Evolutionary conservation across 108 stramenopile species (phyloP), one percentile per base, ranked within the genome.

Genomic region (Discostella stelligeroides): DNA sequence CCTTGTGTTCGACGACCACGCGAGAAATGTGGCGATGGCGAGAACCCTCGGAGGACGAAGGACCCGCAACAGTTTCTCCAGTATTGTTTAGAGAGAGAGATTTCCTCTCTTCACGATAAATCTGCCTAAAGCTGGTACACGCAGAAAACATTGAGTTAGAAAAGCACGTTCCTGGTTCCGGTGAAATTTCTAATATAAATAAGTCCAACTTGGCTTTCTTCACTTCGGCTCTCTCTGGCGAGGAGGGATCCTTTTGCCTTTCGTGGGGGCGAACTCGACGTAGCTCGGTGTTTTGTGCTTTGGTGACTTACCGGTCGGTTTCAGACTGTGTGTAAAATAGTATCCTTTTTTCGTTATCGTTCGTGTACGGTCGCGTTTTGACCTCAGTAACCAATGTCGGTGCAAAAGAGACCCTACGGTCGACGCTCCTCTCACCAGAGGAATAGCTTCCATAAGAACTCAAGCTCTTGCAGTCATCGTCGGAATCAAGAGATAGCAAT

Each of bases 81-180:
- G 68, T 51, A 68, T 63, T 38, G 43, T 62, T 21, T 25, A n/a
- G 48, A 24, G 73, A 59, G 12, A 79, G 59, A 2, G 78, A 57
- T 71, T 88, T 86, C 51, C 88, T 62, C 76, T 89, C 92, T 42
- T 88, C 60, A 15, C 92, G 88, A 73, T 94, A 94, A 55, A 87
- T 75, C 69, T 89, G 88, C 65, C 92, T 89, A 63, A 94, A 94
- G 67, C 88, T 86, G 42, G 43, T 54, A 28, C n/a, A n/a, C 28
- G 28, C 13, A 54, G 14, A 54, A 25, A 49, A 49, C 11, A 49
- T 17, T 15, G 53, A 24, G 53, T 54, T 27, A 54, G 53, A 18
- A 14, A 54, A 1, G 34, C 3, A 34, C n/a, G n/a, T n/a, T n/a
- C n/a, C n/a, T 28, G 6, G 1, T 46, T 2, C n/a, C n/a, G n/a